Evolutionary conservation across 2,329 filamentous ascomycete species (phyloP).

Genomic region (Fusarium continuum): DNA sequence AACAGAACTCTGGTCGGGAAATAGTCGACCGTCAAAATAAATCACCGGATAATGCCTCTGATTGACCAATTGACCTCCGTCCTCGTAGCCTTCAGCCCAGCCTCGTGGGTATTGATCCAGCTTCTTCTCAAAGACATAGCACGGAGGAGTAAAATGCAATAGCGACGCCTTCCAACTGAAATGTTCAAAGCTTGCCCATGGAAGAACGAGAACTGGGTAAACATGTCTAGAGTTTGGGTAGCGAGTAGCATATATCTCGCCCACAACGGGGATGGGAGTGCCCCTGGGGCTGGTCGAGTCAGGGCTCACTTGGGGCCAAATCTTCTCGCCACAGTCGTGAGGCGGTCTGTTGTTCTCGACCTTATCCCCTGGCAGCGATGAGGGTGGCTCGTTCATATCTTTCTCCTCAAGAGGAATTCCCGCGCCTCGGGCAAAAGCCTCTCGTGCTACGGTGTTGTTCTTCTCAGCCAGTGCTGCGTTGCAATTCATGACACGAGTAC

Average conservation of each 20-base stretch:
- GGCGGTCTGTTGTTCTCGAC: too few relatives aligned
- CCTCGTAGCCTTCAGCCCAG: neutral
- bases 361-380: too few relatives aligned
- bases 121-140: neutral
- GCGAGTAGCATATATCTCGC: neutral
- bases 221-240: accelerated
- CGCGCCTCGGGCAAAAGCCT: accelerated
- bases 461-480: accelerated
- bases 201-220: neutral
- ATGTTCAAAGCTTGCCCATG: neutral
- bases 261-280: neutral
- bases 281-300: too few relatives aligned
- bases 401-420: neutral
- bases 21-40: neutral
- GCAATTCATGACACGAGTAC: accelerated
- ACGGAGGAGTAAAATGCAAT: accelerated
- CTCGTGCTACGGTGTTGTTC: neutral
- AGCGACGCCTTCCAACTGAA: neutral
- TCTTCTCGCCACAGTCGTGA: too few relatives aligned
- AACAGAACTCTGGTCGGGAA: accelerated
- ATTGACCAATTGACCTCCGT: accelerated
- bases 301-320: too few relatives aligned
- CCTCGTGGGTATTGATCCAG: neutral
- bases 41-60: neutral
- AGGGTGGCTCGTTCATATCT: accelerated